Evolutionary conservation across 2,329 filamentous ascomycete genomes (phyloP).

Genomic region (Ophiostoma tasmaniense): DNA sequence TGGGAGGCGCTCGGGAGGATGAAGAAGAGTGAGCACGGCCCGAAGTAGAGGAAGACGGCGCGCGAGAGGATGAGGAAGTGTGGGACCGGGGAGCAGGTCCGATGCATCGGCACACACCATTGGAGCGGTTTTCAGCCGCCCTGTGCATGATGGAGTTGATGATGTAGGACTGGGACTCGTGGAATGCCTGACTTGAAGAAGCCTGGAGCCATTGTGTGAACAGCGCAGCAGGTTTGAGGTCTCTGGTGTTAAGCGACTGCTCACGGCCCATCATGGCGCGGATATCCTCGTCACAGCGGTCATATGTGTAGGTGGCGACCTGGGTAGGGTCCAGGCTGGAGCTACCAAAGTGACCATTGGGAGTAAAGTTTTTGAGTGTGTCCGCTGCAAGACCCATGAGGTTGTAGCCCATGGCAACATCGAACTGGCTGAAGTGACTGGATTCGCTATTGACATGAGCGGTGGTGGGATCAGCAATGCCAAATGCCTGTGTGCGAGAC

Average conservation of each 20-base stretch:
- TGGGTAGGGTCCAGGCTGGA: background rate
- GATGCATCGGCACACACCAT: background rate
- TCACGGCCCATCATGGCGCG: background rate
- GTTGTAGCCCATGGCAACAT: constrained; percentile 11
- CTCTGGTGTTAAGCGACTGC: too few species aligned
- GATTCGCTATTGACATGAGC: background rate
- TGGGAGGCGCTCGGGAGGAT: background rate
- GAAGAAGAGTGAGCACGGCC: background rate
- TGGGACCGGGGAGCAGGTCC: background rate
- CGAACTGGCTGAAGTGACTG: background rate
- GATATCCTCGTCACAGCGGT: background rate
- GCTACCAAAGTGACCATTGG: background rate
- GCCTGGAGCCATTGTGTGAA: background rate
- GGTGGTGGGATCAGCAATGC: background rate
- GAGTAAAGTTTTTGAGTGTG: background rate
- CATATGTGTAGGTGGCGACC: background rate
- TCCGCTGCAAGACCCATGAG: background rate
- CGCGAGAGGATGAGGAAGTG: background rate
- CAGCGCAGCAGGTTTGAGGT: background rate
- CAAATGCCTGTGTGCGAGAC: background rate
- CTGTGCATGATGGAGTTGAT: background rate
- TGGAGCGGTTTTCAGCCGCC: background rate
- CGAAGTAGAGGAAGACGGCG: background rate
- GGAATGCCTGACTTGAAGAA: background rate
- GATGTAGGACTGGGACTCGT: background rate